Evolutionary conservation across 2,329 filamentous ascomycete genomes (phyloP), one percentile per base, ranked within the genome.

Genomic region (Colletotrichum limetticola): DNA sequence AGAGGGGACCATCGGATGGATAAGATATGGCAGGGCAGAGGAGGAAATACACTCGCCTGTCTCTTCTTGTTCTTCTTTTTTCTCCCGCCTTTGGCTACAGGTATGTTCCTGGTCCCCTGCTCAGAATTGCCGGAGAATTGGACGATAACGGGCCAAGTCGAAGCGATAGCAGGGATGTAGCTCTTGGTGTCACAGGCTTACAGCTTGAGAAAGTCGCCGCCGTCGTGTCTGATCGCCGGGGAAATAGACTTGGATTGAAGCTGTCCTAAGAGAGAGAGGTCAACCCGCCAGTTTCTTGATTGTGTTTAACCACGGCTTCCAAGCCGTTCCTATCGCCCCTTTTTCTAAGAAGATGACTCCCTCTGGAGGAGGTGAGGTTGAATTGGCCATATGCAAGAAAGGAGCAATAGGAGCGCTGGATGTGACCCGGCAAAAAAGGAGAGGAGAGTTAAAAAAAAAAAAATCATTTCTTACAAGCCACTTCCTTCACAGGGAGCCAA

Each of bases 131-230:
- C 42, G 28, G 64, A 42, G 28, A 63, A 63, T 8, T 30, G 42
- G 53, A 55, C 46, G 66, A 72, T 60, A 60, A 65, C 53, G 55
- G 42, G 60, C 30, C 66, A 69, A 55, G 68, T 69, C n/a, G 8
- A 46, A 64, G 66, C 55, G 60, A 72, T 70, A 37, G 55, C 66
- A 72, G 70, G 70, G 70, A 72, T 72, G 66, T 46, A 65, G 70
- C 66, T 61, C 26, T 57, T 60, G 59, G 70, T 53, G 53, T 65
- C 30, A 24, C 22, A 30, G 60, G 22, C 26, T 19, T 9, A 19
- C 30, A 30, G 46, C 30, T 46, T 24, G 60, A 52, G 11, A 35
- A 35, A 35, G 26, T 49, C 42, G 42, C 42, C 22, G 26, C n/a
- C 52, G 56, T 57, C 46, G 22, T 24, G 53, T 68, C 49, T 59